Percentiles rank a stretch among this genome's conserved stretches.
Conservation (phyloP, 2,329 filamentous ascomycete species). For the Tympanopsis confertula region DNA sequence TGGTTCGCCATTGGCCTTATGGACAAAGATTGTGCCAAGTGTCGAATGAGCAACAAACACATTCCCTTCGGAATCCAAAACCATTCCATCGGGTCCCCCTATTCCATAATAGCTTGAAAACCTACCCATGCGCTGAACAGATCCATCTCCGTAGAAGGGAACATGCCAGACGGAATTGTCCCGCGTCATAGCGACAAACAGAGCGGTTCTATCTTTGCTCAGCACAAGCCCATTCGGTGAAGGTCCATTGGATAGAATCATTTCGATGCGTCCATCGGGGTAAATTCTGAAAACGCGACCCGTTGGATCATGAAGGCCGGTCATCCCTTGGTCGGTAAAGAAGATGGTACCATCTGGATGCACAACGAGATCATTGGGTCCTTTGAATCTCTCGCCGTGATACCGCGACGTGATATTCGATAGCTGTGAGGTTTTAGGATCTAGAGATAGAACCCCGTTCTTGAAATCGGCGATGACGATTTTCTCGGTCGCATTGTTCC, state of each 20-base stretch:
- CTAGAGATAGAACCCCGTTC: neutral
- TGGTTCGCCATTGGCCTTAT: neutral
- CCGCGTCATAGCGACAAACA: slow-evolving; percentile 1
- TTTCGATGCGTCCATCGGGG: neutral
- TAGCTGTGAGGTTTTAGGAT: neutral
- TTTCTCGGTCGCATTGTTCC: neutral
- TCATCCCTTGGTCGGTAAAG: slow-evolving; percentile 1
- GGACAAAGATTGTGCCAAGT: slow-evolving; percentile 1
- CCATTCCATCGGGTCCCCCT: slow-evolving; percentile 1
- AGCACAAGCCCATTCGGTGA: neutral
- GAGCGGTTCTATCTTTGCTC: neutral
- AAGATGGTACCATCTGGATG: neutral
- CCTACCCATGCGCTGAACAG: neutral
- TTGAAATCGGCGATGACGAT: slow-evolving; percentile 1
- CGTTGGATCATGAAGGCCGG: neutral
- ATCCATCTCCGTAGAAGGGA: neutral
- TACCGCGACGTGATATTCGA: neutral
- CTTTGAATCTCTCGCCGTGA: slow-evolving; percentile 1
- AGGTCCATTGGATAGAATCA: neutral
- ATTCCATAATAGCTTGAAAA: neutral
- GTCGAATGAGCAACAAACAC: slow-evolving; percentile 1
- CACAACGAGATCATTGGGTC: neutral
- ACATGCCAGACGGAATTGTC: neutral
- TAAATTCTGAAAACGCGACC: neutral
- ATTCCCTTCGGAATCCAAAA: neutral